phyloP scores from a whole-genome alignment of 768 basidiomycete species.

The Phylloporus arenicola region DNA sequence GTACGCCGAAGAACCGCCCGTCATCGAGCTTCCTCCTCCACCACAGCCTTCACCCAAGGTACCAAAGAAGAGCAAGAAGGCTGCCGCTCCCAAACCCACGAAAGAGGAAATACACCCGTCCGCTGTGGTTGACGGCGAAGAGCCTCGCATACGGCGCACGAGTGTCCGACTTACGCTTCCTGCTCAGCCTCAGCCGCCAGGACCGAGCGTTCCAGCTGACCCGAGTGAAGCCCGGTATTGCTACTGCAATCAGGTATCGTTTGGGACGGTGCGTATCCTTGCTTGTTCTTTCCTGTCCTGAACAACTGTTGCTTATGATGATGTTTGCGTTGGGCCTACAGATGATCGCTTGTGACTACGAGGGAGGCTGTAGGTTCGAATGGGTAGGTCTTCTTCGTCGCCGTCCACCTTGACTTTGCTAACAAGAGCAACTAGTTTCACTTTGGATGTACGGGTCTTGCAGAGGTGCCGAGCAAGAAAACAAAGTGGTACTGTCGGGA shows the following conservation, averaged over 20 bases:
- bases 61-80: conserved; percentile 24
- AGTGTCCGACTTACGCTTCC: conserved; percentile 35
- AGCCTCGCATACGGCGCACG: conserved; percentile 21
- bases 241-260: conserved; percentile 74
- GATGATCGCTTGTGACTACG: conserved; percentile 87
- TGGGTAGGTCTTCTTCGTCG: conserved; percentile 55
- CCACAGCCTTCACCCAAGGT: conserved; percentile 11
- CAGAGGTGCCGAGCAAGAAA: conserved; percentile 49
- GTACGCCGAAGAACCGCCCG: conserved; percentile 10
- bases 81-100: conserved; percentile 5
- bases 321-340: conserved; percentile 18
- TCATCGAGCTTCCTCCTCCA: conserved; percentile 9
- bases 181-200: conserved; percentile 16
- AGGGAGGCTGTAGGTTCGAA: conserved; percentile 58
- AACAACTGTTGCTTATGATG: neutral
- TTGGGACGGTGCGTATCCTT: conserved; percentile 58
- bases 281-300: neutral
- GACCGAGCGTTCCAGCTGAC: conserved; percentile 28
- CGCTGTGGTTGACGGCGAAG: conserved; percentile 6
- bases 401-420: neutral
- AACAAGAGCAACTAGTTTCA: conserved; percentile 52
- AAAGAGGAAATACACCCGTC: conserved; percentile 13
- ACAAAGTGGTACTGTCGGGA: conserved; percentile 69
- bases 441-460: conserved; percentile 58
- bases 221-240: conserved; percentile 66